A percentile compares a stretch with the other conserved stretches of the same genome.
These are phyloP conservation scores for Hymenoscyphus salicellus DNA, from an alignment of 2,329 filamentous ascomycete species.

Conservation along the genomic window DNA sequence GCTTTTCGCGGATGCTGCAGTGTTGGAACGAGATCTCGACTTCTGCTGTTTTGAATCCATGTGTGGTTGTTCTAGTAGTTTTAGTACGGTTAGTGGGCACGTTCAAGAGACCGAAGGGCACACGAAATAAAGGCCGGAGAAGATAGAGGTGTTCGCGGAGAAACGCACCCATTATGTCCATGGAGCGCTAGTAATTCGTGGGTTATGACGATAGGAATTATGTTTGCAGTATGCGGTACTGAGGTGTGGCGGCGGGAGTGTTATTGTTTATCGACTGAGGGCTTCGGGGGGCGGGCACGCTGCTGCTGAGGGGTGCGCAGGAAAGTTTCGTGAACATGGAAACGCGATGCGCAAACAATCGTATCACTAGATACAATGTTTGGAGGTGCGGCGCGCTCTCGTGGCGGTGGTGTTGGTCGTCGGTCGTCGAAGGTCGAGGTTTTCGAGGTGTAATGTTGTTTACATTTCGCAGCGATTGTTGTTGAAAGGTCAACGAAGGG, in stretches of 20 bases:
- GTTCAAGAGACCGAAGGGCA: background rate
- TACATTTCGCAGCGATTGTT: conserved; percentile 9
- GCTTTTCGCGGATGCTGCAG: conserved; percentile 42
- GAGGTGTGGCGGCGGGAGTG: conserved; percentile 22
- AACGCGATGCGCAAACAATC: conserved; percentile 11
- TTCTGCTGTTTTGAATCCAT: conserved; percentile 38
- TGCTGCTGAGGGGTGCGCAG: background rate
- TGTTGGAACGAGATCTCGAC: conserved; percentile 45
- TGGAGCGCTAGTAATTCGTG: conserved; percentile 14
- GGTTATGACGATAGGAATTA: conserved; percentile 12
- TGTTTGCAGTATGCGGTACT: conserved; percentile 12
- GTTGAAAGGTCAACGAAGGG: conserved; percentile 8
- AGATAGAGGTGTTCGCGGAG: background rate
- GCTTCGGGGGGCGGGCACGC: background rate
- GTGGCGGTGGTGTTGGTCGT: conserved; percentile 11
- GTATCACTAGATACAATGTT: conserved; percentile 12
- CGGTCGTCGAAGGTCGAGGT: conserved; percentile 13
- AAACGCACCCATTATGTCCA: conserved; percentile 32
- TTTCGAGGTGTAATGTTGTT: conserved; percentile 13
- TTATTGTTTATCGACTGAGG: conserved; percentile 25
- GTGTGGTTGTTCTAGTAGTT: conserved; percentile 31
- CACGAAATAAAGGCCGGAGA: background rate
- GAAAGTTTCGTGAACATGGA: background rate
- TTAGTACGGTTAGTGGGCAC: conserved; percentile 20
- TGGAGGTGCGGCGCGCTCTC: background rate